A percentile compares a stretch with the other conserved stretches of the same genome.
Evolutionary conservation across 2,329 filamentous ascomycete genomes (phyloP).

Genomic region (Beauveria caledonica): DNA sequence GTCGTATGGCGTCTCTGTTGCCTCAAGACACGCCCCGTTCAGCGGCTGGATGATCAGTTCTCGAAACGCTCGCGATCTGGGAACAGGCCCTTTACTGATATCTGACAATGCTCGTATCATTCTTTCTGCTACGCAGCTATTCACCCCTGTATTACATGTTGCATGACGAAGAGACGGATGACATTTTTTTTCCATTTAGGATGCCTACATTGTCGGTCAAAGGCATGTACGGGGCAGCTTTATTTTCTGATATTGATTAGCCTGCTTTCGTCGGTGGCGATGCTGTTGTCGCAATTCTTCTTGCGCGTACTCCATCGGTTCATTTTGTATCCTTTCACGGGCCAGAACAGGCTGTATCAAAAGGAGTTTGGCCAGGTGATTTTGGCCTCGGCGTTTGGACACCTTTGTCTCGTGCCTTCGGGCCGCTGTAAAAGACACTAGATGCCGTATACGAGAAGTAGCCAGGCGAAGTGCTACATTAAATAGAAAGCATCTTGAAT

Average conservation of each 20-base stretch:
- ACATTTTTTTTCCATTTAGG: not conserved
- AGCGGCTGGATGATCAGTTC: too few relatives aligned
- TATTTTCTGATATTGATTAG: not conserved
- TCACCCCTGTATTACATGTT: conserved; percentile 5
- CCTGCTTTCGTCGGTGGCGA: not conserved
- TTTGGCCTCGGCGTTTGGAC: conserved; percentile 5
- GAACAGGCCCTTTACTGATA: too few relatives aligned
- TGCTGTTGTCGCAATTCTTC: not conserved
- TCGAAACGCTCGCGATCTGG: too few relatives aligned
- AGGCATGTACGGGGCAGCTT: not conserved
- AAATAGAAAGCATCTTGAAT: not conserved
- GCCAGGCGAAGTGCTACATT: conserved; percentile 15
- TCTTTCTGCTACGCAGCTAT: not conserved
- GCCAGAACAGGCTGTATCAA: not conserved
- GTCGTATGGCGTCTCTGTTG: too few relatives aligned
- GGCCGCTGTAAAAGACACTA: not conserved
- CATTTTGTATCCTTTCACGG: not conserved
- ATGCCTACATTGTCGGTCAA: not conserved
- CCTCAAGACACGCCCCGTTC: too few relatives aligned
- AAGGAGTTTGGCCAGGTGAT: conserved; percentile 8
- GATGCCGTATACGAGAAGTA: conserved; percentile 7
- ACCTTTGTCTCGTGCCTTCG: not conserved
- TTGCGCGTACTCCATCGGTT: not conserved
- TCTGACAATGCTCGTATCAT: too few relatives aligned
- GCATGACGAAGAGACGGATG: not conserved